Evolutionary conservation across 73 alveolate genomes (phyloP).

Genomic region (Diophrys sp.): DNA sequence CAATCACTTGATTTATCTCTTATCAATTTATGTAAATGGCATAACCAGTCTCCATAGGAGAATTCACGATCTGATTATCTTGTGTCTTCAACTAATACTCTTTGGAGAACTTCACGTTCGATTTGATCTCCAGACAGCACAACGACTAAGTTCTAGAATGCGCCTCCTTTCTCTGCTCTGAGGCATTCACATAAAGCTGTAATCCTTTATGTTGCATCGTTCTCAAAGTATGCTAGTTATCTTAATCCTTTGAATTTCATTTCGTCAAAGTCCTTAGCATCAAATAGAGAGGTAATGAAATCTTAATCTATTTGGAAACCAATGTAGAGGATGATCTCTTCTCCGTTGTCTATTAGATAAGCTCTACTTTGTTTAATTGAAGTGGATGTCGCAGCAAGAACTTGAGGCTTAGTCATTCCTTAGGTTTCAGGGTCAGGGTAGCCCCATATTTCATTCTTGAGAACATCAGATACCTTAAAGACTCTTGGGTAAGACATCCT

Average conservation of each 20-base stretch:
- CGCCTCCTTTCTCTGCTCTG: slow-evolving; percentile 41
- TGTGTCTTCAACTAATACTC: slow-evolving; percentile 37
- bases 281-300: slow-evolving; percentile 3
- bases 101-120: slow-evolving; percentile 28
- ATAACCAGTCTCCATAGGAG: slow-evolving; percentile 40
- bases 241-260: not conserved
- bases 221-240: not conserved
- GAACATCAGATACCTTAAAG: slow-evolving; percentile 50
- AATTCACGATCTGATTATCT: slow-evolving; percentile 34
- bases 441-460: slow-evolving; percentile 12
- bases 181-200: slow-evolving; percentile 21
- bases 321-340: not conserved
- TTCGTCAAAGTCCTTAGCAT: slow-evolving; percentile 7
- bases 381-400: slow-evolving; percentile 7
- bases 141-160: slow-evolving; percentile 12
- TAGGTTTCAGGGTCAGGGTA: slow-evolving; percentile 43
- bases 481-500: slow-evolving; percentile 66
- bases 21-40: slow-evolving; percentile 43
- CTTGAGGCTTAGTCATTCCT: slow-evolving; percentile 54
- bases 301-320: not conserved
- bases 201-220: not conserved
- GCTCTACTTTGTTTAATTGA: not conserved
- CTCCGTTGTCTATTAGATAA: not conserved
- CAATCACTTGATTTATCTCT: slow-evolving; percentile 13
- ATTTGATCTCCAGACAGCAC: slow-evolving; percentile 10